Conservation (phyloP, 768 basidiomycete species). For the Lanmaoa pseudosensibilis region DNA sequence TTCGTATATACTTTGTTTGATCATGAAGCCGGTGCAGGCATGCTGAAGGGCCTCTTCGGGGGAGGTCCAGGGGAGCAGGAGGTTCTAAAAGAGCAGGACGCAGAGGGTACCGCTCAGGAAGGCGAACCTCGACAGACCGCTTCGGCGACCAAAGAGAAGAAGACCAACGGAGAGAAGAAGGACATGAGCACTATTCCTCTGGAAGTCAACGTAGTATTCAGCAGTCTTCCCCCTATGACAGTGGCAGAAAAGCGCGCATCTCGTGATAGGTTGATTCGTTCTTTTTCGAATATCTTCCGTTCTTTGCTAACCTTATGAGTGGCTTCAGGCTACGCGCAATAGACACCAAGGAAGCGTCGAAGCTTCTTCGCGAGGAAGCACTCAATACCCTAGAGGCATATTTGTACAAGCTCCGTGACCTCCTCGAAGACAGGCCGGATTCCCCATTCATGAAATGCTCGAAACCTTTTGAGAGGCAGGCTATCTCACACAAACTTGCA, state of each 20-base stretch:
- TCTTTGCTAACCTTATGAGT: slow-evolving; percentile 4
- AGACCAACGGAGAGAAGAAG: slow-evolving; percentile 38
- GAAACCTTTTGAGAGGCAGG: slow-evolving; percentile 63
- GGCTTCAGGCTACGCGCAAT: slow-evolving; percentile 68
- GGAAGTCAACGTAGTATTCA: slow-evolving; percentile 59
- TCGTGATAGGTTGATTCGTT: slow-evolving; percentile 59
- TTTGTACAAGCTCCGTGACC: slow-evolving; percentile 85
- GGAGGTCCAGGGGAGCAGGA: slow-evolving; percentile 44
- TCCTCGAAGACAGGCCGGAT: slow-evolving; percentile 63
- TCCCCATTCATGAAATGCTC: slow-evolving; percentile 88
- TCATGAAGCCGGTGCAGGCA: slow-evolving; percentile 47
- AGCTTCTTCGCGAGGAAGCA: slow-evolving; percentile 82
- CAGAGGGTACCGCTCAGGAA: slow-evolving; percentile 21
- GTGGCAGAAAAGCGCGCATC: slow-evolving; percentile 73
- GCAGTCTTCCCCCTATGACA: slow-evolving; percentile 71
- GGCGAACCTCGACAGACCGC: slow-evolving; percentile 32
- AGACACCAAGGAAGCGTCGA: slow-evolving; percentile 74
- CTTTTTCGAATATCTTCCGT: background rate
- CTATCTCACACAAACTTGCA: slow-evolving; percentile 65
- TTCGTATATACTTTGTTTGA: background rate
- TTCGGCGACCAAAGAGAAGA: slow-evolving; percentile 37
- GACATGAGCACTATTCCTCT: slow-evolving; percentile 62
- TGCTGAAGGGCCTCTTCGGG: slow-evolving; percentile 87
- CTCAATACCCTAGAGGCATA: slow-evolving; percentile 90
- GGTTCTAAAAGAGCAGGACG: slow-evolving; percentile 30